These are phyloP conservation scores for Colletotrichum magnum DNA, from an alignment of 2,329 filamentous ascomycete species.

Conservation along the genomic window DNA sequence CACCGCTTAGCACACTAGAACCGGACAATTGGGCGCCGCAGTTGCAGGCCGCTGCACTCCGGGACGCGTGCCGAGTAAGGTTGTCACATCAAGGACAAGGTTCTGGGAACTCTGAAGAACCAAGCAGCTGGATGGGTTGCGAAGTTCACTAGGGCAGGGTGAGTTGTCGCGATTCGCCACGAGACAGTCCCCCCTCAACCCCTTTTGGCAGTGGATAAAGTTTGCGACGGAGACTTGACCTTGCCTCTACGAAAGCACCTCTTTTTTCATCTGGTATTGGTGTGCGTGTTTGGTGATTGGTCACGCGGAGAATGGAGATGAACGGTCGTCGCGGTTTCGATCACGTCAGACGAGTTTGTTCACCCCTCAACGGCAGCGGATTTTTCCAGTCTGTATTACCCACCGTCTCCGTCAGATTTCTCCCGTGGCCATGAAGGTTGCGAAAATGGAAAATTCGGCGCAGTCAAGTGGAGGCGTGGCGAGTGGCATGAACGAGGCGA, in stretches of 20 bases:
- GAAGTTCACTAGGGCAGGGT: no score
- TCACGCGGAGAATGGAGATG: slow-evolving; percentile 11
- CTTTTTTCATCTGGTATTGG: neutral
- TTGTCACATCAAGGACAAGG: slow-evolving; percentile 2
- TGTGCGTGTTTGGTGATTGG: neutral
- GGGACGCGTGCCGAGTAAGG: slow-evolving; percentile 15
- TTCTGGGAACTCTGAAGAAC: neutral
- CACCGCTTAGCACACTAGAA: neutral
- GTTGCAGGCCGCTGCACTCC: slow-evolving; percentile 16
- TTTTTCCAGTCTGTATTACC: neutral
- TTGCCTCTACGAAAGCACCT: neutral
- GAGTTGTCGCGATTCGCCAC: neutral
- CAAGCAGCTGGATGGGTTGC: neutral
- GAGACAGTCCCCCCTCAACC: neutral
- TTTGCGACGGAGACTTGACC: neutral
- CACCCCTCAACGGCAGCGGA: neutral
- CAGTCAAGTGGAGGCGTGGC: no score
- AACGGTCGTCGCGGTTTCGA: neutral
- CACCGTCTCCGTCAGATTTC: no score
- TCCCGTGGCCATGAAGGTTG: no score
- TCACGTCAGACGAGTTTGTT: neutral
- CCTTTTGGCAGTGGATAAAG: neutral
- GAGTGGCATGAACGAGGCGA: no score
- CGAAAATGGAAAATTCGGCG: no score
- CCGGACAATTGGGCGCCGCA: slow-evolving; percentile 9